phyloP scores from a whole-genome alignment of 306 rosid species.

The Citrullus colocynthis region DNA sequence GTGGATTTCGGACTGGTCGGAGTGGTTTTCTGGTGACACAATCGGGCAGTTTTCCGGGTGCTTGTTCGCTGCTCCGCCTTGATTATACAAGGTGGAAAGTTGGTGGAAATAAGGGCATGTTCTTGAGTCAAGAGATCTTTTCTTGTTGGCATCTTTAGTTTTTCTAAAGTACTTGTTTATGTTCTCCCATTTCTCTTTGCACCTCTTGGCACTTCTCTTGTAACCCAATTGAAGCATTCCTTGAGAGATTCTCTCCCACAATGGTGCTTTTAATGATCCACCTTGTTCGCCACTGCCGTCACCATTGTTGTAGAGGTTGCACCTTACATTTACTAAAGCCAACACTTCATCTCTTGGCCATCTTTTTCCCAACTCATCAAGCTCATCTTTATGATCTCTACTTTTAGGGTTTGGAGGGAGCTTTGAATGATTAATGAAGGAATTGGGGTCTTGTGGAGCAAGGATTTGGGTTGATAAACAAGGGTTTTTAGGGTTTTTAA shows the following conservation, averaged over 20 bases:
- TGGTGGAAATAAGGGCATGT: slow-evolving; percentile 89
- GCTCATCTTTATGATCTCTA: neutral
- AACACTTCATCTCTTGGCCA: slow-evolving; percentile 91
- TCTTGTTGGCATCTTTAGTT: slow-evolving; percentile 56
- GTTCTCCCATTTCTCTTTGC: slow-evolving; percentile 96
- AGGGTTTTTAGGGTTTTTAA: slow-evolving; percentile 39
- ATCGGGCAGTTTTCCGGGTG: slow-evolving; percentile 12
- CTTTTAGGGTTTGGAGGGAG: slow-evolving; percentile 3
- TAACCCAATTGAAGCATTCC: slow-evolving; percentile 73
- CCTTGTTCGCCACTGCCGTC: slow-evolving; percentile 20
- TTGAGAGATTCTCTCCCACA: slow-evolving; percentile 90
- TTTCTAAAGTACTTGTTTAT: slow-evolving; percentile 83
- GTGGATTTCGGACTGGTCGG: neutral
- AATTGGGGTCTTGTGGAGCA: slow-evolving; percentile 23
- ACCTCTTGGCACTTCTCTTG: slow-evolving; percentile 72
- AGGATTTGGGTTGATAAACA: slow-evolving; percentile 16
- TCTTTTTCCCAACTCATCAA: slow-evolving; percentile 53
- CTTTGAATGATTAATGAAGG: slow-evolving; percentile 3
- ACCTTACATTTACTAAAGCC: slow-evolving; percentile 63
- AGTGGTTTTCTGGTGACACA: slow-evolving; percentile 1
- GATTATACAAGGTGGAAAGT: slow-evolving; percentile 38
- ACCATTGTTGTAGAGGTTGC: slow-evolving; percentile 29
- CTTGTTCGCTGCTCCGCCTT: slow-evolving; percentile 32
- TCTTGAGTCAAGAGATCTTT: slow-evolving; percentile 70
- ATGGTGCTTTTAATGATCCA: slow-evolving; percentile 28